These are phyloP conservation scores for Irineochytrium annulatum DNA, from an alignment of 192 early-diverging fungal species.

Conservation along the genomic window DNA sequence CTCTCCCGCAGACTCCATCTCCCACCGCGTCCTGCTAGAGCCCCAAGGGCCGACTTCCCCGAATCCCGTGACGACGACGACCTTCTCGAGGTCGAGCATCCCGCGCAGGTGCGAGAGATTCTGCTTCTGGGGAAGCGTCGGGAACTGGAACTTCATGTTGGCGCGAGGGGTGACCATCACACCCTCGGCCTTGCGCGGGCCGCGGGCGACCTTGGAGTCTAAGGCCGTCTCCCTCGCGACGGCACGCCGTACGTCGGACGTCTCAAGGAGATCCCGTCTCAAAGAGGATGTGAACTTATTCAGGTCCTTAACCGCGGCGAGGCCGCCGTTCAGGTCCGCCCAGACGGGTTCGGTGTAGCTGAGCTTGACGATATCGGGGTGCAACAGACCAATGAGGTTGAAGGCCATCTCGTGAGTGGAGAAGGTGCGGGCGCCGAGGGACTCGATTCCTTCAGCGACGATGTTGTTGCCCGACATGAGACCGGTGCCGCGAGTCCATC, in stretches of 20 bases:
- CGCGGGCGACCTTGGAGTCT: conserved; percentile 74
- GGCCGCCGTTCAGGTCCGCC: conserved; percentile 89
- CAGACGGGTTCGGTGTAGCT: conserved; percentile 74
- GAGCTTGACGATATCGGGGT: conserved; percentile 69
- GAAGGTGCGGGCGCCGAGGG: conserved; percentile 86
- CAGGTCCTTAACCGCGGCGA: conserved; percentile 80
- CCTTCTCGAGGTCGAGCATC: conserved; percentile 87
- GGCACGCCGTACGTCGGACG: conserved; percentile 80
- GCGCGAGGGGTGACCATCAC: conserved; percentile 74
- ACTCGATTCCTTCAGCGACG: conserved; percentile 83
- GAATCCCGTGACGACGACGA: conserved; percentile 88
- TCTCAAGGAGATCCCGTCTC: conserved; percentile 75
- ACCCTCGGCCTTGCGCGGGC: conserved; percentile 52
- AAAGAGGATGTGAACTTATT: conserved; percentile 72
- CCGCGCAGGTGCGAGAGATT: conserved; percentile 62
- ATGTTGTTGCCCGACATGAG: conserved; percentile 91
- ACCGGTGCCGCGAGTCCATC: conserved; percentile 93
- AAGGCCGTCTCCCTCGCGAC: conserved; percentile 71
- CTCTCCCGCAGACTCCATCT: conserved; percentile 87
- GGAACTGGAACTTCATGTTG: conserved; percentile 84
- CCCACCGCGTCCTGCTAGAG: conserved; percentile 89
- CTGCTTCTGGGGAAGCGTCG: conserved; percentile 54
- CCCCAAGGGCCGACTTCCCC: conserved; percentile 93
- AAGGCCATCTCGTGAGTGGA: conserved; percentile 90
- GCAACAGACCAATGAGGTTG: conserved; percentile 83